phyloP scores from a whole-genome alignment of 352 stramenopile species.

The Pythium brachiatum region DNA sequence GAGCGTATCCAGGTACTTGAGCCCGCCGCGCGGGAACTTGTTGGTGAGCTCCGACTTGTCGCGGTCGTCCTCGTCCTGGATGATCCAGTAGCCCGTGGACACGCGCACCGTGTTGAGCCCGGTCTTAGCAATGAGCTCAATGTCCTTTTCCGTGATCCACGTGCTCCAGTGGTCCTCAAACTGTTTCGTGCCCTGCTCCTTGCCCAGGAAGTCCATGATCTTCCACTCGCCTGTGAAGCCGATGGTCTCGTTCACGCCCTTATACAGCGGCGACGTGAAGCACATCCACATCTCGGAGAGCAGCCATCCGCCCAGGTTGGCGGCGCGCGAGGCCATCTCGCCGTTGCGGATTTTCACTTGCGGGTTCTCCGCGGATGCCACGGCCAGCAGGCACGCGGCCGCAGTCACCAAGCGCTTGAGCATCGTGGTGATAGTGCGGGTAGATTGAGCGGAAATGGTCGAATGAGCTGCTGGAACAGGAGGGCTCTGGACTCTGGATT shows the following conservation, averaged over 20 bases:
- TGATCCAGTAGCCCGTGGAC: conserved; percentile 56
- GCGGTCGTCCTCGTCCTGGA: conserved; percentile 25
- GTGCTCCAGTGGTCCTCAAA: conserved; percentile 44
- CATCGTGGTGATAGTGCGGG: conserved; percentile 7
- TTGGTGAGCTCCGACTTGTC: neutral
- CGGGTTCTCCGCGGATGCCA: conserved; percentile 12
- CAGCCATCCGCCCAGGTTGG: conserved; percentile 54
- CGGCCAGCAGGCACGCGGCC: neutral
- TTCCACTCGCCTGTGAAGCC: conserved; percentile 21
- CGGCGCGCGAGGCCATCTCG: conserved; percentile 27
- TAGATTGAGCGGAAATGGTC: neutral
- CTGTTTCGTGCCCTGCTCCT: conserved; percentile 19
- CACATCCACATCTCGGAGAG: conserved; percentile 52
- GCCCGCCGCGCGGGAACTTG: conserved; percentile 23
- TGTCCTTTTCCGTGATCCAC: conserved; percentile 52
- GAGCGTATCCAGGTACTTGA: conserved; percentile 51
- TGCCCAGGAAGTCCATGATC: conserved; percentile 15
- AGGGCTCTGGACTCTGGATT: neutral
- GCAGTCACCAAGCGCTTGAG: neutral
- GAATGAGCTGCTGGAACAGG: neutral
- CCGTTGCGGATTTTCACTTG: conserved; percentile 23
- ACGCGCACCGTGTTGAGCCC: conserved; percentile 33
- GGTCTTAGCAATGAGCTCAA: conserved; percentile 29
- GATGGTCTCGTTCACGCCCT: conserved; percentile 40
- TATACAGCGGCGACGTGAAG: conserved; percentile 52